Conservation (phyloP, 2,329 filamentous ascomycete species). For the Chaetomiaceae sp. region DNA sequence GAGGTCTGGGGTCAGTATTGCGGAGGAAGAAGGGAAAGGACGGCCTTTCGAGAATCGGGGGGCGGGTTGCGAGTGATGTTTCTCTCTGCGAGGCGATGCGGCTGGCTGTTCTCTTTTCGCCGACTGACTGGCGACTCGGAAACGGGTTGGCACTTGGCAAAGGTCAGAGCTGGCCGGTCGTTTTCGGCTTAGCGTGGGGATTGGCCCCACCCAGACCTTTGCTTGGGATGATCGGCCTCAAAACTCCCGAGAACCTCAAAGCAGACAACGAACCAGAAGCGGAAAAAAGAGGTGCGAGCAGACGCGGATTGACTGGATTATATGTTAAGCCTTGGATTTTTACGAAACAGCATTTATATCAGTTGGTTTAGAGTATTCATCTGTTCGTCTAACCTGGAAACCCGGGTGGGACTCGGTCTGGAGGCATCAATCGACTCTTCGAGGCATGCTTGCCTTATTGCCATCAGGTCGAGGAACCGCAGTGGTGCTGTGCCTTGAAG, state of each 20-base stretch:
- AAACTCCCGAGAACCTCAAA: background rate
- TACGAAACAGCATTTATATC: too few species aligned
- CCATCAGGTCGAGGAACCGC: too few species aligned
- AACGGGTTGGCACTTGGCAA: slow-evolving; percentile 14
- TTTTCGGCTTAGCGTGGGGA: slow-evolving; percentile 21
- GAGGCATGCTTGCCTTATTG: too few species aligned
- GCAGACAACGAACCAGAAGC: too few species aligned
- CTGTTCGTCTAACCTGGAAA: too few species aligned
- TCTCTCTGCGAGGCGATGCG: slow-evolving; percentile 21
- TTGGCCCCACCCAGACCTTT: background rate
- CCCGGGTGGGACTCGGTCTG: too few species aligned
- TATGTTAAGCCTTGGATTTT: too few species aligned
- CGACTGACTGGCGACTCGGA: slow-evolving; percentile 22
- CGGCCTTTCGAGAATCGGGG: slow-evolving; percentile 12
- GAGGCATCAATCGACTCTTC: too few species aligned
- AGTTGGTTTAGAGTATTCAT: too few species aligned
- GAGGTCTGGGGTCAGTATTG: background rate
- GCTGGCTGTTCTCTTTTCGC: slow-evolving; percentile 24
- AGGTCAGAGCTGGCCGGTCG: slow-evolving; percentile 19
- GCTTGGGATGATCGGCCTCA: slow-evolving; percentile 8
- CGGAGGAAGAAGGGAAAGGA: slow-evolving; percentile 5
- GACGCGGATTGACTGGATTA: too few species aligned
- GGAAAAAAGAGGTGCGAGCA: too few species aligned
- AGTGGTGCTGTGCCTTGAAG: too few species aligned
- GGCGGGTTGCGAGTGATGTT: slow-evolving; percentile 6